Base-by-base conservation (phyloP, 257 asterid species). In the Lantana camara region DNA sequence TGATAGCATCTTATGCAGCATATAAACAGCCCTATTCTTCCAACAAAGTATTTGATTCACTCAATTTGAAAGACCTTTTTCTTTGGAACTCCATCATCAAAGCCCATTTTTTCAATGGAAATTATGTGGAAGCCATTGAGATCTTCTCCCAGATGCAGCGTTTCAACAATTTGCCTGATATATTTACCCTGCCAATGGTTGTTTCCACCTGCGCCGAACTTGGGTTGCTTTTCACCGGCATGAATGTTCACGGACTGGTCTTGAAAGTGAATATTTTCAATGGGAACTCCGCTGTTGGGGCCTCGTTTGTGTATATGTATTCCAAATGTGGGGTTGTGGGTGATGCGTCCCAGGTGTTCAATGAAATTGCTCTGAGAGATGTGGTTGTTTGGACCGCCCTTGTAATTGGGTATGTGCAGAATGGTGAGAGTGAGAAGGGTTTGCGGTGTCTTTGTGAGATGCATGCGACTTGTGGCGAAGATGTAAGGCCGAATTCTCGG, bases 351-450 rank as follows among this genome's bases (percentile, higher is more conserved):
- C 71, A 23, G 9, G 73, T 79, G 86, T 88, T 91, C 57, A 94
- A 78, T 74, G 96, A 85, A 81, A 86, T 84, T 46, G 34, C 69
- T 22, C 53, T 63, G 44, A 91, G 68, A 66, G 96, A 88, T 73
- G 96, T 85, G 29, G 91, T 82, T 70, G 75, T 85, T 62, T 91
- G 97, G 96, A 88, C 96, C 49, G 89, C 90, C 3, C 87, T 91
- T 37, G 68, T 88, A 19, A 79, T 85, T 65, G 96, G 96, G 58
- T 79, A 48, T 64, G 88, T 88, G 73, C 93, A 85, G 79, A 83
- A 84, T 60, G 91, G 85, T 21, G 79, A 77, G 79, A 77, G 78
- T 52, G 80, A 72, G 72, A 85, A 76, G 68, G 89, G 84, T 22
- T 73, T 86, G 78, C 70, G 71, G 73, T 67, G 78, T 73, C 72